phyloP scores from a whole-genome alignment of 306 rosid genomes.

The Calophaca sinica region DNA sequence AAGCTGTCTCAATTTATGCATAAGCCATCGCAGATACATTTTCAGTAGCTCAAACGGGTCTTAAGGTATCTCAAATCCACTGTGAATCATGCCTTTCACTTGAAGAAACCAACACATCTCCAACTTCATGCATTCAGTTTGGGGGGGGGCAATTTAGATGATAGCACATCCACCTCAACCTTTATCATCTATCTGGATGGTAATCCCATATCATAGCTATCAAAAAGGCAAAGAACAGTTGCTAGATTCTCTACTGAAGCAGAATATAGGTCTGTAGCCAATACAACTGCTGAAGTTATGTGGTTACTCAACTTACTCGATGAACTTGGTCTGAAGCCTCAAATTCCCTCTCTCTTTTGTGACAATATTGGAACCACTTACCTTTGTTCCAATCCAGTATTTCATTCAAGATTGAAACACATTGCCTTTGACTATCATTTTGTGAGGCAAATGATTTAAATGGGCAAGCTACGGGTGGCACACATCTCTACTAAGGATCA shows the following conservation, averaged over 20 bases:
- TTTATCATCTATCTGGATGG: neutral
- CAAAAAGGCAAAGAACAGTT: neutral
- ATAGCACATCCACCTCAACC: too few species aligned
- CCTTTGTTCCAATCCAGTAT: neutral
- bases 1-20: constrained; percentile 7
- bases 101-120: neutral
- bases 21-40: neutral
- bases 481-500: neutral
- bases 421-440: neutral
- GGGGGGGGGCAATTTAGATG: neutral
- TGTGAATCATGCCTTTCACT: neutral
- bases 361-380: too few species aligned
- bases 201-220: neutral
- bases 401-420: neutral
- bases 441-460: neutral
- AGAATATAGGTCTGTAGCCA: neutral
- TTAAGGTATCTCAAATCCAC: neutral
- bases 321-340: too few species aligned
- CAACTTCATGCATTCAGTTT: neutral
- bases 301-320: neutral
- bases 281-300: neutral
- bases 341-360: too few species aligned
- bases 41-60: neutral
- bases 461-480: too few species aligned
- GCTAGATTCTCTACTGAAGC: neutral